Evolutionary conservation across 139 green algal genomes (phyloP).

Genomic region (Picochlorum sp.): DNA sequence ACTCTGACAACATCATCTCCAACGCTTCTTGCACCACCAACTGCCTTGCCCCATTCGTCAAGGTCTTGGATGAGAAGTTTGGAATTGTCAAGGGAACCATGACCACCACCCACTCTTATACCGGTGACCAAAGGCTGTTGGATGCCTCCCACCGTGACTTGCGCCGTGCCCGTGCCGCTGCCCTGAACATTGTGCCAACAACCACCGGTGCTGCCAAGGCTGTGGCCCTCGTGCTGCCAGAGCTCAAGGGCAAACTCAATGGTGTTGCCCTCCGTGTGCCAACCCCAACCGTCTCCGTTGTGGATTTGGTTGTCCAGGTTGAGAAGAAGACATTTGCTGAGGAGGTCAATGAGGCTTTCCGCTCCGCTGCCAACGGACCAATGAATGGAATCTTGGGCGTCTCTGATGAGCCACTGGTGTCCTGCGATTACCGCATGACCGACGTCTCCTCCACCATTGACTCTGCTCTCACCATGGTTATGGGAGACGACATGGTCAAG

Average conservation of each 20-base stretch:
- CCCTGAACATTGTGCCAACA: constrained; percentile 98
- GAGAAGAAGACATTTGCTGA: constrained; percentile 99
- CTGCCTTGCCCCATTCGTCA: constrained; percentile 99
- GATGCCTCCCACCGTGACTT: constrained; percentile 97
- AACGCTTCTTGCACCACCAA: constrained; percentile 99
- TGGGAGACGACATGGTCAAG: constrained; percentile 99
- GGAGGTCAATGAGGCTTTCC: constrained; percentile 97
- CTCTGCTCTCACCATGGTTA: constrained; percentile 97
- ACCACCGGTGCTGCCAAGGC: constrained; percentile 98
- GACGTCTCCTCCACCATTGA: constrained; percentile 90
- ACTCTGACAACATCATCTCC: constrained; percentile 81
- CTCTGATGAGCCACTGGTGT: constrained; percentile 91
- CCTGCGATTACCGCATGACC: constrained; percentile 84
- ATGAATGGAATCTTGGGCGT: constrained; percentile 88
- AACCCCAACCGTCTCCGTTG: constrained; percentile 95
- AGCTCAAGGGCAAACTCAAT: constrained; percentile 91
- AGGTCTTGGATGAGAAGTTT: constrained; percentile 98
- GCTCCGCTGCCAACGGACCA: constrained; percentile 65
- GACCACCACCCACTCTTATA: constrained; percentile 99
- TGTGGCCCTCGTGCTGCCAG: constrained; percentile 88
- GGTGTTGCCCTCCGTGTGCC: constrained; percentile 97
- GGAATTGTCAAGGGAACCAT: constrained; percentile 99
- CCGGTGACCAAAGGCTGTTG: constrained; percentile 95
- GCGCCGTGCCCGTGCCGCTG: constrained; percentile 87
- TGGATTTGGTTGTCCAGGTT: constrained; percentile 95